A percentile compares a stretch with the other conserved stretches of the same genome.
Conservation (phyloP, 805 yeast genomes). For the Metschnikowia arizonensis region DNA sequence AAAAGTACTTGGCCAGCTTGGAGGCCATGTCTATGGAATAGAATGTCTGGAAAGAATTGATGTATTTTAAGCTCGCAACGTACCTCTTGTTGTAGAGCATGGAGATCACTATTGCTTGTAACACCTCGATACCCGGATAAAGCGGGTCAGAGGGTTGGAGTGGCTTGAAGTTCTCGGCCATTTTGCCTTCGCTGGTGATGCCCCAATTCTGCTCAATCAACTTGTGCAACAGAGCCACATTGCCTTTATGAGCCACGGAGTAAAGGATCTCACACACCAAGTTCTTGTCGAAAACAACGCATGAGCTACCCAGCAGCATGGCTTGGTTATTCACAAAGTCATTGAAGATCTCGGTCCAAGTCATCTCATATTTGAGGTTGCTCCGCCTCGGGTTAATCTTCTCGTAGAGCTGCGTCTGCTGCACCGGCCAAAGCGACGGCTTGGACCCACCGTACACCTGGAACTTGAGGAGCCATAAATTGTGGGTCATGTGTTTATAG, state of each 20-base stretch:
- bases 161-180: constrained; percentile 8
- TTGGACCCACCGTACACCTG: constrained; percentile 31
- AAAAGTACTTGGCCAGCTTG: constrained; percentile 23
- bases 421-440: constrained; percentile 30
- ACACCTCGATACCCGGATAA: constrained; percentile 23
- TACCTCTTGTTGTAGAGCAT: constrained; percentile 31
- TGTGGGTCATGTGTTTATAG: constrained; percentile 24
- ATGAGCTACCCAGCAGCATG: constrained; percentile 7
- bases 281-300: constrained; percentile 18
- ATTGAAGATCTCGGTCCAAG: constrained; percentile 23
- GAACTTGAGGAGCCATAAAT: constrained; percentile 35
- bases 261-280: constrained; percentile 28
- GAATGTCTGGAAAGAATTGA: constrained; percentile 33
- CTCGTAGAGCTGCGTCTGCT: constrained; percentile 19
- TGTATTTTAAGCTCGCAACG: constrained; percentile 30
- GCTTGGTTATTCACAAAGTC: constrained; percentile 21
- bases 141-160: constrained; percentile 15
- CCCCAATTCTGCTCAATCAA: constrained; percentile 33
- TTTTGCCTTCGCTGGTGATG: constrained; percentile 23
- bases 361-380: constrained; percentile 16
- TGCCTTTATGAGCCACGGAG: constrained; percentile 29
- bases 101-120: constrained; percentile 31
- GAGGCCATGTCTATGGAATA: constrained; percentile 23
- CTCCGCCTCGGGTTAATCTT: constrained; percentile 21
- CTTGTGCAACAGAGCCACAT: constrained; percentile 20